A percentile compares a stretch with the other conserved stretches of the same genome.
Conservation (phyloP, 805 yeast genomes). For the Cyberlindnera sargentensis region DNA sequence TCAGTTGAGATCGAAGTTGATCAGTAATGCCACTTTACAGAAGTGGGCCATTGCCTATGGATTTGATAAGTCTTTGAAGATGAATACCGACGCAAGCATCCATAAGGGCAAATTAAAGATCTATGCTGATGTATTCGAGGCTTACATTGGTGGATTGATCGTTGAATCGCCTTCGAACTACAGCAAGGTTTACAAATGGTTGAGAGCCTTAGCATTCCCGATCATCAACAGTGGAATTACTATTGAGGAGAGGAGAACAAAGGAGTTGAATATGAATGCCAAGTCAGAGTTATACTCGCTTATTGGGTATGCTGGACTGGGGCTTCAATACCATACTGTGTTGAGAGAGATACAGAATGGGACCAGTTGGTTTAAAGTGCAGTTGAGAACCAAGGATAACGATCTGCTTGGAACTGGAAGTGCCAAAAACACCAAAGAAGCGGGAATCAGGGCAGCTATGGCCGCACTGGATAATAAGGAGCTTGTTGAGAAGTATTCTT, state of each 20-base stretch:
- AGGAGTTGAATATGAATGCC: constrained; percentile 51
- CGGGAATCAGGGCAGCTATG: constrained; percentile 84
- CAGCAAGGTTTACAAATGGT: constrained; percentile 49
- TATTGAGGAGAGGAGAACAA: constrained; percentile 1
- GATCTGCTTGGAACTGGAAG: constrained; percentile 61
- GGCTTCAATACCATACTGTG: constrained; percentile 47
- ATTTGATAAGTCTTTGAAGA: constrained; percentile 49
- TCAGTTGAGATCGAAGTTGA: constrained; percentile 57
- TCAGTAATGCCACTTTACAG: constrained; percentile 65
- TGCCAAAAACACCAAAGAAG: constrained; percentile 65
- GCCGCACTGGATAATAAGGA: constrained; percentile 55
- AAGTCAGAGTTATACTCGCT: constrained; percentile 71
- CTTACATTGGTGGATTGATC: constrained; percentile 81
- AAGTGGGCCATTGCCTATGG: constrained; percentile 67
- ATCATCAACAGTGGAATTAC: constrained; percentile 17
- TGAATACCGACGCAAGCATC: constrained; percentile 39
- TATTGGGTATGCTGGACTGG: constrained; percentile 66
- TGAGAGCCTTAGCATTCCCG: constrained; percentile 43
- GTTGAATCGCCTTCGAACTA: constrained; percentile 47
- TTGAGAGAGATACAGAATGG: constrained; percentile 28
- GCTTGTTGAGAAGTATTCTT: constrained; percentile 57
- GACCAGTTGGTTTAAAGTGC: constrained; percentile 46
- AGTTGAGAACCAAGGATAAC: constrained; percentile 58
- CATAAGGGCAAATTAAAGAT: constrained; percentile 59
- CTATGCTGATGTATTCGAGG: constrained; percentile 88